These are phyloP conservation scores for Fomes fomentarius DNA, from an alignment of 1,284 basidiomycete genomes.

Conservation along the genomic window DNA sequence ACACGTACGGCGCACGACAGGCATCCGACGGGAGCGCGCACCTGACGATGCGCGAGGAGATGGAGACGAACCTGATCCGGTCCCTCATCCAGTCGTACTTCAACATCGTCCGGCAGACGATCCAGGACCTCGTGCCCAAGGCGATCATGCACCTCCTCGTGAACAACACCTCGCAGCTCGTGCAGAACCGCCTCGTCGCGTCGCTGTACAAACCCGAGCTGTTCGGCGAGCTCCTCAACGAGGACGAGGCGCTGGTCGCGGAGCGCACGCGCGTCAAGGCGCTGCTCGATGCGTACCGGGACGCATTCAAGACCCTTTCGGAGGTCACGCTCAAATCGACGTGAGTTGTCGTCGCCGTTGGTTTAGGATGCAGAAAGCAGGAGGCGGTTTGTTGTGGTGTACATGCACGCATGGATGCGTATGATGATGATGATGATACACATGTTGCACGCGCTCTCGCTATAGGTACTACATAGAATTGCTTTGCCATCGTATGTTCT, in stretches of 20 bases:
- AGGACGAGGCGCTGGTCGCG: slow-evolving; percentile 93
- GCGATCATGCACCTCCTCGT: slow-evolving; percentile 96
- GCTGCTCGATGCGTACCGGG: slow-evolving; percentile 94
- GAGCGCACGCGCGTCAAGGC: slow-evolving; percentile 95
- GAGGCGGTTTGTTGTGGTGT: neutral
- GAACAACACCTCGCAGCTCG: slow-evolving; percentile 94
- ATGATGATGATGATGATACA: neutral
- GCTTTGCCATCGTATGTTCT: slow-evolving; percentile 12
- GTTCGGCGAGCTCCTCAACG: slow-evolving; percentile 90
- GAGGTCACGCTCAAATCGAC: slow-evolving; percentile 75
- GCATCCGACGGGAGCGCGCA: slow-evolving; percentile 58
- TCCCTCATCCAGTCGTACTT: slow-evolving; percentile 97
- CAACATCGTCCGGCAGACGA: slow-evolving; percentile 92
- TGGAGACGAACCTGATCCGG: slow-evolving; percentile 95
- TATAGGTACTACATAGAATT: slow-evolving; percentile 3
- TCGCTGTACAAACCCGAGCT: slow-evolving; percentile 93
- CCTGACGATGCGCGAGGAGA: slow-evolving; percentile 85
- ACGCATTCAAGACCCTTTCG: slow-evolving; percentile 89
- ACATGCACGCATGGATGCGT: neutral
- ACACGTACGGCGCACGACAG: slow-evolving; percentile 8
- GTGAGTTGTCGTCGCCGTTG: too few species aligned
- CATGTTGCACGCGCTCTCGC: slow-evolving; percentile 12
- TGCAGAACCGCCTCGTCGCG: slow-evolving; percentile 95
- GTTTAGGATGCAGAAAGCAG: too few species aligned
- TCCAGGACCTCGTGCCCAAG: slow-evolving; percentile 97